phyloP scores from a whole-genome alignment of 2,329 filamentous ascomycete genomes.

The Periconia macrospinosa region DNA sequence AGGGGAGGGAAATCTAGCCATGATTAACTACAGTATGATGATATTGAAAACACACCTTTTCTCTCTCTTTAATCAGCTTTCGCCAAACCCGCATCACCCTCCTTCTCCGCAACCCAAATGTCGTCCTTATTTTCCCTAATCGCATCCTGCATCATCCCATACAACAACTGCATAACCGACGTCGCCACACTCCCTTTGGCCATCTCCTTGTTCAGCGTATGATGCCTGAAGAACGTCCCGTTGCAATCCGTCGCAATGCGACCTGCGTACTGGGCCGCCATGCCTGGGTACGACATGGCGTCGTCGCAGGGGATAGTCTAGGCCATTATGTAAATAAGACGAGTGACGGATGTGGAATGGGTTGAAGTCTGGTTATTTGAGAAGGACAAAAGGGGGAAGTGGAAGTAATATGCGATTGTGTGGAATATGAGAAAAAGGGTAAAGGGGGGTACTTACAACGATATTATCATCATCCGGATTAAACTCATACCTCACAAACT shows the following conservation, averaged over 20 bases:
- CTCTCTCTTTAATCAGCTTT: too few relatives aligned
- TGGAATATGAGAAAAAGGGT: background rate
- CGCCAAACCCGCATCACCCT: background rate
- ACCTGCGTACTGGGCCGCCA: slow-evolving; percentile 14
- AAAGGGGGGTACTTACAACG: slow-evolving; percentile 14
- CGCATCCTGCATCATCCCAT: slow-evolving; percentile 11
- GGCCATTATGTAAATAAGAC: background rate
- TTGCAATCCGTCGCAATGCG: slow-evolving; percentile 25
- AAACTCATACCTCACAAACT: slow-evolving; percentile 39
- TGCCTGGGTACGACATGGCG: slow-evolving; percentile 36
- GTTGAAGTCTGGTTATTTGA: background rate
- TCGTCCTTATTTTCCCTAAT: slow-evolving; percentile 3
- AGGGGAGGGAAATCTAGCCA: too few relatives aligned
- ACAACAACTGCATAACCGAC: slow-evolving; percentile 15
- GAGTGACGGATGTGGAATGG: too few relatives aligned
- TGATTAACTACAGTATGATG: too few relatives aligned
- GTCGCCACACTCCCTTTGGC: slow-evolving; percentile 9
- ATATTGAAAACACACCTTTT: too few relatives aligned
- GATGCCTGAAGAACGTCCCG: slow-evolving; percentile 32
- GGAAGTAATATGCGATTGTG: too few relatives aligned
- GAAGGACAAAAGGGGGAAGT: background rate
- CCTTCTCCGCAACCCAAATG: slow-evolving; percentile 1
- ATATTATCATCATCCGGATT: slow-evolving; percentile 26
- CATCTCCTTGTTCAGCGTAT: slow-evolving; percentile 22
- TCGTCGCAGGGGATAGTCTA: slow-evolving; percentile 37